A percentile compares a stretch with the other conserved stretches of the same genome.
Conservation (phyloP, 805 yeast genomes). For the Cyberlindnera galapagoensis region DNA sequence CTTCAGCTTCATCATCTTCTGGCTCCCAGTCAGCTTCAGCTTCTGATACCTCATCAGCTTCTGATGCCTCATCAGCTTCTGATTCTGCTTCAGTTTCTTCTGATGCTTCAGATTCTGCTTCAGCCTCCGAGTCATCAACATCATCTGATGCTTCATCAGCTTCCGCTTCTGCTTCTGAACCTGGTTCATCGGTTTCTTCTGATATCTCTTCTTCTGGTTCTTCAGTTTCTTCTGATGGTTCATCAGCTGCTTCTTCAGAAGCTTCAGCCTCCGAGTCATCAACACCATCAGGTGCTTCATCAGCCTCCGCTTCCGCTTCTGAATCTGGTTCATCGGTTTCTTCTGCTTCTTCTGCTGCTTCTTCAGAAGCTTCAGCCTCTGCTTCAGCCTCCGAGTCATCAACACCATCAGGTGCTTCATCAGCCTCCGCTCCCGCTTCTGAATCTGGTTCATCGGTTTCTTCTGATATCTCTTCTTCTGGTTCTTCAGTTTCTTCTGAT, state of each 20-base stretch:
- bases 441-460: too few relatives aligned
- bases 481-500: too few relatives aligned
- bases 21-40: background rate
- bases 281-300: too few relatives aligned
- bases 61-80: conserved; percentile 2
- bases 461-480: too few relatives aligned
- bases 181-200: conserved; percentile 1
- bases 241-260: conserved; percentile 1
- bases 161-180: conserved; percentile 1
- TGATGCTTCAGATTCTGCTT: background rate
- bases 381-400: too few relatives aligned
- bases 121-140: conserved; percentile 1
- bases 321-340: conserved; percentile 1
- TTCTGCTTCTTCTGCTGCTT: background rate
- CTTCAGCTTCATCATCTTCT: conserved; percentile 1
- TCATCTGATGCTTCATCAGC: conserved; percentile 1
- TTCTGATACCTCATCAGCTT: background rate
- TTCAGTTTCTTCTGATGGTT: background rate
- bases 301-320: conserved; percentile 1
- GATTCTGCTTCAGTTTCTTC: conserved; percentile 2
- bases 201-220: conserved; percentile 2
- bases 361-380: too few relatives aligned
- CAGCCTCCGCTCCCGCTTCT: too few relatives aligned
- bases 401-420: too few relatives aligned
- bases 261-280: conserved; percentile 1